Percentiles rank a stretch among this genome's conserved stretches.
Conservation (phyloP, 805 yeast species). For the Cyberlindnera galapagoensis region DNA sequence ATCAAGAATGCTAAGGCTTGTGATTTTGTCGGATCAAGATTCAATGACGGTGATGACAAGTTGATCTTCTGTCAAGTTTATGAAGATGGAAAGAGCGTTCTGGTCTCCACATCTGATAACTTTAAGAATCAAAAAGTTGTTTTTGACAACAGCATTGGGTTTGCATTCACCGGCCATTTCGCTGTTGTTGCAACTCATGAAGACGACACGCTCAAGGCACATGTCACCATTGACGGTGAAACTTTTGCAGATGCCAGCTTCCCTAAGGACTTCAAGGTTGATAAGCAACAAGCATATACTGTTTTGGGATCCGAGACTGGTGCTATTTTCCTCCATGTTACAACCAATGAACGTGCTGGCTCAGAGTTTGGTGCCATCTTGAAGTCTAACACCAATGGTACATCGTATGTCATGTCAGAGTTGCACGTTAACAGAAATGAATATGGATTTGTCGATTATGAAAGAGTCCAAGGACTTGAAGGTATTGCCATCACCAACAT, state of each 20-base stretch:
- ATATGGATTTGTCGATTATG: slow-evolving; percentile 82
- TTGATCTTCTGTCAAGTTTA: slow-evolving; percentile 57
- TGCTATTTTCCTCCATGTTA: slow-evolving; percentile 77
- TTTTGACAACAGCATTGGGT: slow-evolving; percentile 64
- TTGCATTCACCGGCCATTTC: slow-evolving; percentile 64
- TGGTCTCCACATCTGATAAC: slow-evolving; percentile 23
- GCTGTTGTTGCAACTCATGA: slow-evolving; percentile 62
- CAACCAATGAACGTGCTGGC: slow-evolving; percentile 46
- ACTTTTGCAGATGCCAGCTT: slow-evolving; percentile 73
- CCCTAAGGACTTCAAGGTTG: slow-evolving; percentile 61
- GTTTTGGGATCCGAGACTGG: slow-evolving; percentile 68
- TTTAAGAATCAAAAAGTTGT: slow-evolving; percentile 26
- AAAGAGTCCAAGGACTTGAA: slow-evolving; percentile 73
- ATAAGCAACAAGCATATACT: slow-evolving; percentile 68
- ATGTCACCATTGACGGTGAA: slow-evolving; percentile 73
- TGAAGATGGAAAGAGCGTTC: slow-evolving; percentile 24
- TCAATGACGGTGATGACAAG: slow-evolving; percentile 38
- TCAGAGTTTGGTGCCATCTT: slow-evolving; percentile 71
- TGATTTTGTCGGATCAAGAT: slow-evolving; percentile 49
- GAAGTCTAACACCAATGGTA: slow-evolving; percentile 89
- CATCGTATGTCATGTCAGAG: slow-evolving; percentile 68
- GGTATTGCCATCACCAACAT: slow-evolving; percentile 74
- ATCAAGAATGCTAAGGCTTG: slow-evolving; percentile 49
- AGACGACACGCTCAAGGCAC: slow-evolving; percentile 52
- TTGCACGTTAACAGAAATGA: slow-evolving; percentile 70